These are phyloP conservation scores for Centaurea solstitialis DNA, from an alignment of 129 eudicot genomes.

Conservation along the genomic window DNA sequence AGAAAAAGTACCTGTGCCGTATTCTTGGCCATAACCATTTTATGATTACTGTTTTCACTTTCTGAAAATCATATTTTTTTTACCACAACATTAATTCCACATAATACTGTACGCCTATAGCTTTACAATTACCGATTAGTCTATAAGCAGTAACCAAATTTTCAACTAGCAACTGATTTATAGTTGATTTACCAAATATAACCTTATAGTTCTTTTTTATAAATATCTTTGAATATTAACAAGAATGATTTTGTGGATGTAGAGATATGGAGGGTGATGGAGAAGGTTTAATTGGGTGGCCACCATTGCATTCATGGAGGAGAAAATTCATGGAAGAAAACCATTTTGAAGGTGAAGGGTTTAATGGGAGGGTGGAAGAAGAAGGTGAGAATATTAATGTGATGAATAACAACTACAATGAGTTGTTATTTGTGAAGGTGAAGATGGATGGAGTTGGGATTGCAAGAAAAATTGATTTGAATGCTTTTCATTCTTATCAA, in stretches of 20 bases:
- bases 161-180: too few species aligned
- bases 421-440: conserved; percentile 36
- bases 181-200: too few species aligned
- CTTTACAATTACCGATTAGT: too few species aligned
- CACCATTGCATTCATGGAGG: conserved; percentile 34
- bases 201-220: too few species aligned
- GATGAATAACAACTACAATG: conserved; percentile 29
- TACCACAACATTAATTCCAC: neutral
- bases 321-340: conserved; percentile 28
- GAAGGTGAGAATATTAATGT: conserved; percentile 18
- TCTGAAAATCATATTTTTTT: neutral
- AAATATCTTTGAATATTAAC: neutral
- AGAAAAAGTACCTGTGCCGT: neutral
- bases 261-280: conserved; percentile 20
- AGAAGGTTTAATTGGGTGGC: conserved; percentile 35
- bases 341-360: conserved; percentile 9
- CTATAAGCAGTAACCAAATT: too few species aligned
- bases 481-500: conserved; percentile 29
- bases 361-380: conserved; percentile 13
- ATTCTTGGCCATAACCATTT: neutral
- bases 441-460: conserved; percentile 45
- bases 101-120: neutral
- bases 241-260: neutral
- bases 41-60: neutral
- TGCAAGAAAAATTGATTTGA: conserved; percentile 39